Evolutionary conservation across 164 flowering plant species (phyloP).

Genomic region (Brasenia schreberi): DNA sequence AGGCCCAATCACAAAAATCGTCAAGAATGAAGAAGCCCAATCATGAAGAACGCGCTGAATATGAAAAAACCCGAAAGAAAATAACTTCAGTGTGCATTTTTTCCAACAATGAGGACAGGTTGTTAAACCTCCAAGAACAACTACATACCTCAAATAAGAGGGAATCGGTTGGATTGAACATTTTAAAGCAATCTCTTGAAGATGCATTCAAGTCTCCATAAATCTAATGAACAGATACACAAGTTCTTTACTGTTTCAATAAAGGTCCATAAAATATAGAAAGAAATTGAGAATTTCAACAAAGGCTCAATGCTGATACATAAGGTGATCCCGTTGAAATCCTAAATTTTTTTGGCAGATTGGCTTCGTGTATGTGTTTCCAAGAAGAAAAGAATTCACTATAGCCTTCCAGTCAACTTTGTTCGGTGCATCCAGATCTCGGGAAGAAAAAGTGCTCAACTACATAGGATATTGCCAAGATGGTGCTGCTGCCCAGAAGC

Average conservation of each 20-base stretch:
- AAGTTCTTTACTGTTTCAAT: background rate
- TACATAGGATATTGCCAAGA: too few species aligned
- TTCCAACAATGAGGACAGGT: background rate
- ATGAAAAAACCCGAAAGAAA: constrained; percentile 1
- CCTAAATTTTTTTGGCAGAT: too few species aligned
- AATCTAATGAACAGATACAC: constrained; percentile 31
- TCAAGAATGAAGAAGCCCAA: constrained; percentile 76
- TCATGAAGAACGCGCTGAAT: constrained; percentile 78
- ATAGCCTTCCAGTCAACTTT: too few species aligned
- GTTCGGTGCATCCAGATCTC: too few species aligned
- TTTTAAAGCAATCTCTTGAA: constrained; percentile 74
- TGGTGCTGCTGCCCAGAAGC: too few species aligned
- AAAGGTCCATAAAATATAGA: background rate
- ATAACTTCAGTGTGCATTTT: background rate
- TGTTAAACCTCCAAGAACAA: background rate
- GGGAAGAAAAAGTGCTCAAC: too few species aligned
- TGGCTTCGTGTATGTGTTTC: too few species aligned
- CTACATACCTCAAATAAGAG: constrained; percentile 54
- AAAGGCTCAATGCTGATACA: background rate
- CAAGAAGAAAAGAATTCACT: too few species aligned
- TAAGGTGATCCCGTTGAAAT: too few species aligned
- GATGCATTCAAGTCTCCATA: constrained; percentile 76
- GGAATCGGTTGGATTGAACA: constrained; percentile 86
- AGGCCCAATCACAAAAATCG: constrained; percentile 51
- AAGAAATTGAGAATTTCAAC: background rate